phyloP scores from a whole-genome alignment of 1,139 yeast species.

The Blastobotrys niveus region DNA sequence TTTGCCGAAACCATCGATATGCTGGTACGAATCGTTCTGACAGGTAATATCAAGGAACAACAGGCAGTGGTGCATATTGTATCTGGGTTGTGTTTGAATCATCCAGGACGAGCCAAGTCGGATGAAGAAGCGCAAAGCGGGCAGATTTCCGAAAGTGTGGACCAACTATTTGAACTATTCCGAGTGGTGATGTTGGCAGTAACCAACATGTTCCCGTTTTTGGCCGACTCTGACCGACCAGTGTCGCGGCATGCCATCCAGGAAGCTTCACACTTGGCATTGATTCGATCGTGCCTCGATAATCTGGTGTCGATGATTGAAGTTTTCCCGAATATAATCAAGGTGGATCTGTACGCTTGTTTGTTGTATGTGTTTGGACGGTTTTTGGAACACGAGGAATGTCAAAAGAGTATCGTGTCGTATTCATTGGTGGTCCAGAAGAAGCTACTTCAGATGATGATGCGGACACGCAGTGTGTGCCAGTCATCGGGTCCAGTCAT shows the following conservation, averaged over 20 bases:
- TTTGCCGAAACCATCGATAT: slow-evolving; percentile 73
- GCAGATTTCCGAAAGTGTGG: slow-evolving; percentile 53
- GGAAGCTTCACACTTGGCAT: slow-evolving; percentile 24
- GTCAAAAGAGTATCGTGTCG: slow-evolving; percentile 28
- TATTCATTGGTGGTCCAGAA: slow-evolving; percentile 31
- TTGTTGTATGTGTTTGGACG: slow-evolving; percentile 57
- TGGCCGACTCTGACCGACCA: slow-evolving; percentile 42
- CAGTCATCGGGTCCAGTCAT: slow-evolving; percentile 31
- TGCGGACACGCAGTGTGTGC: slow-evolving; percentile 23
- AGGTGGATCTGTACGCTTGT: slow-evolving; percentile 65
- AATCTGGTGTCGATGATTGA: slow-evolving; percentile 57
- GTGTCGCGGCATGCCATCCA: slow-evolving; percentile 29
- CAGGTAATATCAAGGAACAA: slow-evolving; percentile 52
- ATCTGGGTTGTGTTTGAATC: slow-evolving; percentile 40
- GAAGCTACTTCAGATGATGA: slow-evolving; percentile 31
- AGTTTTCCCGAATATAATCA: slow-evolving; percentile 60
- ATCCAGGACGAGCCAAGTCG: slow-evolving; percentile 28
- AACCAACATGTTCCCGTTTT: slow-evolving; percentile 54
- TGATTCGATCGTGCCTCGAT: slow-evolving; percentile 46
- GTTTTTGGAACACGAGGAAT: slow-evolving; percentile 46
- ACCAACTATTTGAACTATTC: slow-evolving; percentile 73
- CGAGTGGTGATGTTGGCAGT: slow-evolving; percentile 67
- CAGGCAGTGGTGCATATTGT: slow-evolving; percentile 52
- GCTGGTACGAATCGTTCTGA: slow-evolving; percentile 63
- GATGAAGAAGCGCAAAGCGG: slow-evolving; percentile 21